Evolutionary conservation across 805 yeast genomes (phyloP).

Genomic region (Myxozyma vanderwaltii): DNA sequence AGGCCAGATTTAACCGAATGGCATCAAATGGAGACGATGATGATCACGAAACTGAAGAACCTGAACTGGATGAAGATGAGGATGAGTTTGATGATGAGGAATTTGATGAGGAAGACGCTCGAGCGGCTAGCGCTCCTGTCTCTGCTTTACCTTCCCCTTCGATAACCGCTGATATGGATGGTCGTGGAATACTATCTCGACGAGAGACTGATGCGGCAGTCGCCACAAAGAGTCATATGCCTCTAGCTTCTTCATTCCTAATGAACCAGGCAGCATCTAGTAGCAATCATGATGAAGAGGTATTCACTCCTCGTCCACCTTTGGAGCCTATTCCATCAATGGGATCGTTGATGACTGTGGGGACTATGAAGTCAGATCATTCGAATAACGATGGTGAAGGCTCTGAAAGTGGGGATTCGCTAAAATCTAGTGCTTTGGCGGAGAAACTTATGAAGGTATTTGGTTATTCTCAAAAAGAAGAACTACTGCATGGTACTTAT

Average conservation of each 20-base stretch:
- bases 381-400: background rate
- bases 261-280: background rate
- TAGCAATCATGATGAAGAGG: slow-evolving; percentile 3
- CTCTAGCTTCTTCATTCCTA: slow-evolving; percentile 17
- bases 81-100: slow-evolving; percentile 35
- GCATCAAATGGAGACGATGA: slow-evolving; percentile 18
- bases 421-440: slow-evolving; percentile 11
- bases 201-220: background rate
- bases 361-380: background rate
- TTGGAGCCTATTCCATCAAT: slow-evolving; percentile 18
- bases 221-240: background rate
- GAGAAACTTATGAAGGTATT: slow-evolving; percentile 24
- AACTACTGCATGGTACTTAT: slow-evolving; percentile 30
- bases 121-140: background rate
- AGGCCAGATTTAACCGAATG: slow-evolving; percentile 14
- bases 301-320: background rate
- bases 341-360: slow-evolving; percentile 8
- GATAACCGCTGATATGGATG: too few species aligned
- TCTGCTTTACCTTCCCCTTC: background rate
- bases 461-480: slow-evolving; percentile 23
- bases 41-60: slow-evolving; percentile 38
- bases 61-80: slow-evolving; percentile 40
- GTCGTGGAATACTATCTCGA: too few species aligned
- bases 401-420: slow-evolving; percentile 7
- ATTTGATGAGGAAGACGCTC: slow-evolving; percentile 9